Conservation (phyloP, 2,329 filamentous ascomycete species). For the Nigrospora osmanthi region DNA sequence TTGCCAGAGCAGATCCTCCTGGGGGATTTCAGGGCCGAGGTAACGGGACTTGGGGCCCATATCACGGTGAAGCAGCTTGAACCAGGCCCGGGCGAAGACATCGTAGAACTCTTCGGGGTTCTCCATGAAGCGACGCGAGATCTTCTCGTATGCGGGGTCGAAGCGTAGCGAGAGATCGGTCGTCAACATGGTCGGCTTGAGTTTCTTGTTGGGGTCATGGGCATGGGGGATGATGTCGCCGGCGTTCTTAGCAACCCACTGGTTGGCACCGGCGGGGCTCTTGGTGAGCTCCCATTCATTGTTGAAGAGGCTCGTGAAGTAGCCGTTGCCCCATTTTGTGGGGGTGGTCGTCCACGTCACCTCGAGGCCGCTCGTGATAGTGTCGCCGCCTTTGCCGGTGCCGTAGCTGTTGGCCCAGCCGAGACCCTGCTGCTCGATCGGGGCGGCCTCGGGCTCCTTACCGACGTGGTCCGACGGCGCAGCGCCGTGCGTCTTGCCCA, state of each 20-base stretch:
- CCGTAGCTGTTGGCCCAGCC: conserved; percentile 62
- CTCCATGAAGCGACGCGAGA: conserved; percentile 60
- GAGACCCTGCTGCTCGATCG: conserved; percentile 59
- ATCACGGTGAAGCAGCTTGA: conserved; percentile 76
- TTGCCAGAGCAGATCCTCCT: conserved; percentile 65
- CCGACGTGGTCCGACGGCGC: conserved; percentile 56
- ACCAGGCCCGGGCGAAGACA: conserved; percentile 68
- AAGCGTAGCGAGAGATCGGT: conserved; percentile 65
- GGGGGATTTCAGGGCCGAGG: conserved; percentile 66
- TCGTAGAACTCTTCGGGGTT: conserved; percentile 62
- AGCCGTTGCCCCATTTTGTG: conserved; percentile 68
- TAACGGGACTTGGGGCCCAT: conserved; percentile 65
- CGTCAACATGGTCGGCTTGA: conserved; percentile 66
- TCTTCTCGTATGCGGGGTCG: conserved; percentile 69
- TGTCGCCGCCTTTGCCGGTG: conserved; percentile 59
- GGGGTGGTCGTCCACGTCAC: conserved; percentile 76
- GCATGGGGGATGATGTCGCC: conserved; percentile 64
- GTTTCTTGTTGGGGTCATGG: conserved; percentile 63
- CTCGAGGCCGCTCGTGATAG: conserved; percentile 71
- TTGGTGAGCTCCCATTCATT: conserved; percentile 72
- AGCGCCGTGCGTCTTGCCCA: conserved; percentile 76
- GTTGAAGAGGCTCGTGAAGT: conserved; percentile 69
- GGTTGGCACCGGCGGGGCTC: conserved; percentile 67
- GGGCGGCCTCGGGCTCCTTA: conserved; percentile 57
- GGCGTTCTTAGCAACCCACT: conserved; percentile 66